A percentile compares a stretch with the other conserved stretches of the same genome.
Evolutionary conservation across 2,329 filamentous ascomycete genomes (phyloP).

Genomic region (Alternaria gansuensis): DNA sequence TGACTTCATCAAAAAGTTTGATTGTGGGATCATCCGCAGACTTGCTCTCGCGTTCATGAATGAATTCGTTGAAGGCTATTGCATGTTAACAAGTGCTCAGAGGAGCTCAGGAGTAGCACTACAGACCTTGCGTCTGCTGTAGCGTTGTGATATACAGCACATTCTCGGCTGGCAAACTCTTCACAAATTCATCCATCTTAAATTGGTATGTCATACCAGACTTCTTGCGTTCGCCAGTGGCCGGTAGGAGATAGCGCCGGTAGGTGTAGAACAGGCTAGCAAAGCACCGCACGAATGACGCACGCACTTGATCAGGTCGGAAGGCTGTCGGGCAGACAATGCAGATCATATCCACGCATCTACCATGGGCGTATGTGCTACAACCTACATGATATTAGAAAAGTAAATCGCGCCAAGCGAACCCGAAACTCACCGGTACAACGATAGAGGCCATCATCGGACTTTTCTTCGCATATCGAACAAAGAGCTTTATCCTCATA

Average conservation of each 20-base stretch:
- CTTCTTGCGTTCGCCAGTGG: slow-evolving; percentile 69
- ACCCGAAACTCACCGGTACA: slow-evolving; percentile 63
- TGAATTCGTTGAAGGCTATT: slow-evolving; percentile 79
- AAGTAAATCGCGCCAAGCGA: slow-evolving; percentile 10
- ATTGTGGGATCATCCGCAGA: slow-evolving; percentile 70
- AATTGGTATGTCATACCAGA: slow-evolving; percentile 69
- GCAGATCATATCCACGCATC: slow-evolving; percentile 67
- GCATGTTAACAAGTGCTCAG: slow-evolving; percentile 19
- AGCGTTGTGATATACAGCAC: slow-evolving; percentile 70
- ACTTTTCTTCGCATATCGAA: slow-evolving; percentile 78
- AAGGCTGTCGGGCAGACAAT: slow-evolving; percentile 74
- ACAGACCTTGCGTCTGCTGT: slow-evolving; percentile 69
- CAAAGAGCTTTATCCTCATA: slow-evolving; percentile 70
- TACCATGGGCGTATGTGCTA: slow-evolving; percentile 62
- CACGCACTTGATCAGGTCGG: slow-evolving; percentile 71
- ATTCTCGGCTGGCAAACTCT: slow-evolving; percentile 70
- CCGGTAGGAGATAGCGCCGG: slow-evolving; percentile 68
- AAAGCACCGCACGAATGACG: slow-evolving; percentile 74
- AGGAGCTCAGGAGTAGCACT: not conserved
- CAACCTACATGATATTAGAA: slow-evolving; percentile 61
- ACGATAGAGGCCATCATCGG: slow-evolving; percentile 76
- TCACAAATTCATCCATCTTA: slow-evolving; percentile 72
- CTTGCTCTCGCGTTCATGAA: slow-evolving; percentile 78
- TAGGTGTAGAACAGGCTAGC: slow-evolving; percentile 75
- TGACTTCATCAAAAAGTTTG: slow-evolving; percentile 84